phyloP scores from a whole-genome alignment of 257 asterid species.

The Anisodus tanguticus region DNA sequence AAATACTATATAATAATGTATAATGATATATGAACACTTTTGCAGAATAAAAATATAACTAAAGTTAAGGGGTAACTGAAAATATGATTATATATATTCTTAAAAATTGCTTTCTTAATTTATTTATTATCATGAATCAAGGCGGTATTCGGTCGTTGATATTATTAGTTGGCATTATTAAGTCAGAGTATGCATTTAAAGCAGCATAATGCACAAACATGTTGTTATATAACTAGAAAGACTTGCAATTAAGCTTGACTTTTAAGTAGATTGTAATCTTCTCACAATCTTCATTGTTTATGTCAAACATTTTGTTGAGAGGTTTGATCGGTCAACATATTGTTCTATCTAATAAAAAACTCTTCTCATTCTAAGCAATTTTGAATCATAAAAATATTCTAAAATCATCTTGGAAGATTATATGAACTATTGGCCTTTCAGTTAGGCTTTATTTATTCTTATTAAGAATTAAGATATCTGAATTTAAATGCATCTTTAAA shows the following conservation, averaged over 20 bases:
- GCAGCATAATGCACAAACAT: background rate
- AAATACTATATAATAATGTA: too few relatives aligned
- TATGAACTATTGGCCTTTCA: background rate
- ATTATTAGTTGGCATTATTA: background rate
- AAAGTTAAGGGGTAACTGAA: background rate
- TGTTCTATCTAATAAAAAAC: background rate
- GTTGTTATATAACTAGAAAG: background rate
- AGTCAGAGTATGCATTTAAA: background rate
- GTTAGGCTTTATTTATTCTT: background rate
- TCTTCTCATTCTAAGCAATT: background rate
- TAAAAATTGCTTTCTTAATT: accelerated
- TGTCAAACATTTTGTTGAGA: background rate
- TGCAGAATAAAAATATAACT: background rate
- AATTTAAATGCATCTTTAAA: background rate
- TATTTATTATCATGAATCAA: background rate
- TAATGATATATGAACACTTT: background rate
- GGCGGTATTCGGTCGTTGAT: background rate
- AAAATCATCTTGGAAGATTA: background rate
- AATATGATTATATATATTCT: background rate
- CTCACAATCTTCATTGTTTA: background rate
- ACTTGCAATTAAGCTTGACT: background rate
- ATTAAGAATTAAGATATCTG: background rate
- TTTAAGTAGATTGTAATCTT: background rate
- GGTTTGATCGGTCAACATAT: background rate
- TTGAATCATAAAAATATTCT: background rate